Evolutionary conservation across 306 rosid genomes (phyloP).

Genomic region (Oemleria cerasiformis): DNA sequence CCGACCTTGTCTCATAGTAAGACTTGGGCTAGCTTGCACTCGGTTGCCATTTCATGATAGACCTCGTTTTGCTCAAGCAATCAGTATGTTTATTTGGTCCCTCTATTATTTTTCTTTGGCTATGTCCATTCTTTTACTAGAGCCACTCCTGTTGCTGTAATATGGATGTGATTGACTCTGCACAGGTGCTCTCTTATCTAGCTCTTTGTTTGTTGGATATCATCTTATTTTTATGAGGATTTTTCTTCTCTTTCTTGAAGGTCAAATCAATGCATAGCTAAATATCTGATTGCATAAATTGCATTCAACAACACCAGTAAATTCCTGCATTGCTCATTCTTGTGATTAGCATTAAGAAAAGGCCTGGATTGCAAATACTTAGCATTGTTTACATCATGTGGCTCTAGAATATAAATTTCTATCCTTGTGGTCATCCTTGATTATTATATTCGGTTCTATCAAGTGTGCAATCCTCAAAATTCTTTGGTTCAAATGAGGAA

Average conservation of each 20-base stretch:
- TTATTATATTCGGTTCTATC: background rate
- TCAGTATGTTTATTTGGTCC: slow-evolving; percentile 50
- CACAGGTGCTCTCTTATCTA: background rate
- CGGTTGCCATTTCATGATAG: slow-evolving; percentile 58
- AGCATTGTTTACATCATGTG: background rate
- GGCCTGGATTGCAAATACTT: background rate
- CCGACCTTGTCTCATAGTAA: slow-evolving; percentile 76
- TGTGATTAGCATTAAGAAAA: background rate
- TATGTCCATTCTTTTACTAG: background rate
- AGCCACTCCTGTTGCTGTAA: background rate
- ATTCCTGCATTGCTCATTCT: background rate
- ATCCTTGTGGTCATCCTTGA: background rate
- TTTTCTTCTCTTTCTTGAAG: background rate
- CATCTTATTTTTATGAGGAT: background rate
- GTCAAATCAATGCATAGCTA: background rate
- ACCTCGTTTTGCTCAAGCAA: slow-evolving; percentile 76
- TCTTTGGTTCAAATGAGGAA: background rate
- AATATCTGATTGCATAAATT: background rate
- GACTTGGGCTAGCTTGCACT: slow-evolving; percentile 73
- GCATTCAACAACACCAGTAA: background rate
- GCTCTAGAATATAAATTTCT: background rate
- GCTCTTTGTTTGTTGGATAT: background rate
- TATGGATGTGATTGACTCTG: background rate
- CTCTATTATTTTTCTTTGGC: slow-evolving; percentile 3
- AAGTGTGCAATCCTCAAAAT: slow-evolving; percentile 7